Conservation (phyloP, 495 filamentous ascomycete genomes). For the Cercophora newfieldiana region DNA sequence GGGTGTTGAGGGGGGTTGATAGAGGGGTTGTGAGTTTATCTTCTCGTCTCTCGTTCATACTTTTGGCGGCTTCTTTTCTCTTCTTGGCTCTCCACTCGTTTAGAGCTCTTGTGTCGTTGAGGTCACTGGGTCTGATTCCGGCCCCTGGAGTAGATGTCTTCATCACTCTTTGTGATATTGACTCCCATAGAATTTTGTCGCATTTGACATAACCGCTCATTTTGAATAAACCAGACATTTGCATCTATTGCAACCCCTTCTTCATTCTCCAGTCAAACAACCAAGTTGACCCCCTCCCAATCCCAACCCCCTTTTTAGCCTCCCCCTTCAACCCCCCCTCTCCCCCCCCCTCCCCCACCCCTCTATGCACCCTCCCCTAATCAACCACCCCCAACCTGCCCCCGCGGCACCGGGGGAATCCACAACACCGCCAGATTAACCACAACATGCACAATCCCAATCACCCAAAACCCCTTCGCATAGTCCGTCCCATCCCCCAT, state of each 20-base stretch:
- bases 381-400: conserved; percentile 69
- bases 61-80: background rate
- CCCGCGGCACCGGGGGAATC: conserved; percentile 72
- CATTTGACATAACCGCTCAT: no score
- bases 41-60: background rate
- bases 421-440: conserved; percentile 69
- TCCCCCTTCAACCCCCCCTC: background rate
- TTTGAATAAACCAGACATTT: no score
- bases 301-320: background rate
- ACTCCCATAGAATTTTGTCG: no score
- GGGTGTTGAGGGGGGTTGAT: background rate
- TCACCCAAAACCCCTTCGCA: conserved; percentile 73
- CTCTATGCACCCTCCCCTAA: no score
- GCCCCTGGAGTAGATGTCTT: no score
- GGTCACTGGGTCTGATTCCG: no score
- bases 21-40: no score
- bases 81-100: background rate
- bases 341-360: background rate
- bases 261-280: no score
- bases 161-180: no score
- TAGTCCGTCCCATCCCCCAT: conserved; percentile 60
- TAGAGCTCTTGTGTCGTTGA: no score
- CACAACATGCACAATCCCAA: conserved; percentile 69
- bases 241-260: no score
- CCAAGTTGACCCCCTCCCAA: background rate